A percentile compares a stretch with the other conserved stretches of the same genome.
phyloP scores from a whole-genome alignment of 2,329 filamentous ascomycete genomes.

The Fusarium compactum region DNA sequence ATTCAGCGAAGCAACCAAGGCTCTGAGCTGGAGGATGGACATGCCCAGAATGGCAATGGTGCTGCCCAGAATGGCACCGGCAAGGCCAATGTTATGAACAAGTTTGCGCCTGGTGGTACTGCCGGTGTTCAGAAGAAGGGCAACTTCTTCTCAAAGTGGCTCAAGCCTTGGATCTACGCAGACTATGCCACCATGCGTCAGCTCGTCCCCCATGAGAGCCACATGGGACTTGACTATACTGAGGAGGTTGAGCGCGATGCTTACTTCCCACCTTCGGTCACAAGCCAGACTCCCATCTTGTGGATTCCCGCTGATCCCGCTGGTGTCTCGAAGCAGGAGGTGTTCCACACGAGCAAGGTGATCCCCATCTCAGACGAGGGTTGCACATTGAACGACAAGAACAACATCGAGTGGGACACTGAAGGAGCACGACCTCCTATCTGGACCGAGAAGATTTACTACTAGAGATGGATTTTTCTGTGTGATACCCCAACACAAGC shows the following conservation, averaged over 20 bases:
- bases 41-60: conserved; percentile 26
- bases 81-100: conserved; percentile 40
- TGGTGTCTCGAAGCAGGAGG: conserved; percentile 78
- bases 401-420: conserved; percentile 57
- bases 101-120: conserved; percentile 40
- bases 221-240: conserved; percentile 66
- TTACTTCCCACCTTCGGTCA: conserved; percentile 79
- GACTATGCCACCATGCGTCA: conserved; percentile 78
- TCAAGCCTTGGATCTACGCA: conserved; percentile 81
- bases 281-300: conserved; percentile 69
- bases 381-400: conserved; percentile 75
- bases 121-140: conserved; percentile 58
- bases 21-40: conserved; percentile 45
- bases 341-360: conserved; percentile 73
- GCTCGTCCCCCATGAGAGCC: conserved; percentile 72
- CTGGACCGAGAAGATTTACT: conserved; percentile 60
- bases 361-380: conserved; percentile 80
- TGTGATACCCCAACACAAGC: conserved; percentile 46
- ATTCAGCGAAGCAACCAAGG: conserved; percentile 51
- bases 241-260: conserved; percentile 73
- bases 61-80: conserved; percentile 19
- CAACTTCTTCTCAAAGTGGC: conserved; percentile 68
- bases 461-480: conserved; percentile 49
- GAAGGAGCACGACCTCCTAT: conserved; percentile 58
- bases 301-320: conserved; percentile 81